Evolutionary conservation across 768 basidiomycete genomes (phyloP).

Genomic region (Russula compacta): DNA sequence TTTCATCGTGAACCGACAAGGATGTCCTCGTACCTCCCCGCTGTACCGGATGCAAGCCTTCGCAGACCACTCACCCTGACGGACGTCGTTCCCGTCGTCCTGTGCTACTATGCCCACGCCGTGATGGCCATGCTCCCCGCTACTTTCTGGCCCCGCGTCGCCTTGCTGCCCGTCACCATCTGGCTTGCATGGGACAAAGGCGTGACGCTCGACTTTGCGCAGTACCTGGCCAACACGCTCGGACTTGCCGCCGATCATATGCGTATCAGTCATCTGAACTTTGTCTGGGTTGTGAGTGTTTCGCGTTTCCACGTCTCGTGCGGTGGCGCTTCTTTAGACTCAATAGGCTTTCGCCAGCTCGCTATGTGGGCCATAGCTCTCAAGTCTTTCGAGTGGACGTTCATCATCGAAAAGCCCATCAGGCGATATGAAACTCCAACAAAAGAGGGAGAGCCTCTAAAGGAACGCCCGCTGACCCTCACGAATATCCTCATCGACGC

Average conservation of each 20-base stretch:
- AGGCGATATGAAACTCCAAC: not conserved
- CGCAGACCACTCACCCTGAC: not conserved
- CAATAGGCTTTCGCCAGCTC: not conserved
- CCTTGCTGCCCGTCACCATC: conserved; percentile 13
- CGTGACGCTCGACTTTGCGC: conserved; percentile 2
- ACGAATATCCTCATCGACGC: conserved; percentile 10
- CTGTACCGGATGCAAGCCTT: conserved; percentile 1
- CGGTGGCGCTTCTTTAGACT: not conserved
- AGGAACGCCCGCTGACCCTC: not conserved
- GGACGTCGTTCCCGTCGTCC: conserved; percentile 1
- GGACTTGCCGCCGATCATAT: not conserved
- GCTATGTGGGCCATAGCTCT: conserved; percentile 1
- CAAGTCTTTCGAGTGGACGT: conserved; percentile 15
- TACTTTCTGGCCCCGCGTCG: not conserved
- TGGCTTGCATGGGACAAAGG: conserved; percentile 7
- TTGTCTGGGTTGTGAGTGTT: conserved; percentile 10
- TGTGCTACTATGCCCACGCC: conserved; percentile 14
- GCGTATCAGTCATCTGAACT: conserved; percentile 9
- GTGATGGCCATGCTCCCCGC: conserved; percentile 13
- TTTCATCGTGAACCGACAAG: not conserved
- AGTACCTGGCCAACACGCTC: not conserved
- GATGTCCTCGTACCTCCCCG: not conserved
- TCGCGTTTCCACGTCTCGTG: not conserved
- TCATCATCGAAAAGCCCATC: not conserved
- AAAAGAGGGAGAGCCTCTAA: not conserved